A percentile compares a stretch with the other conserved stretches of the same genome.
These are phyloP conservation scores for Elaeagnus macrophylla DNA, from an alignment of 306 rosid species.

Conservation along the genomic window DNA sequence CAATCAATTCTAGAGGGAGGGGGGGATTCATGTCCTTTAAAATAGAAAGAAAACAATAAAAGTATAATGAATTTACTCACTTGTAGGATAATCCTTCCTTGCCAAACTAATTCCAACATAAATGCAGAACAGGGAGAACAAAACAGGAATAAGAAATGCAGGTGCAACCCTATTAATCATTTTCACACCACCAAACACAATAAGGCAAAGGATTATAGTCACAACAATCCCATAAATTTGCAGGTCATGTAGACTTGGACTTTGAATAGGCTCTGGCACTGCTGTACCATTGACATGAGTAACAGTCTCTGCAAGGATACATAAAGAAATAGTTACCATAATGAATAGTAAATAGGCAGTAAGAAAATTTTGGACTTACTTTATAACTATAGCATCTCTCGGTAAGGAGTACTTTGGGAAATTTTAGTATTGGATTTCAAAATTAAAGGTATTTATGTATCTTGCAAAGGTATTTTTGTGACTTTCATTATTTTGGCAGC, in stretches of 20 bases:
- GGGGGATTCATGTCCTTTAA: too few relatives aligned
- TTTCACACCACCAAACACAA: constrained; percentile 98
- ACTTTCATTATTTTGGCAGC: too few relatives aligned
- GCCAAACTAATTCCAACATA: constrained; percentile 71
- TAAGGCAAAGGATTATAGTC: constrained; percentile 84
- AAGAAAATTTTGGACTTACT: neutral
- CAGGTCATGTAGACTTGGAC: constrained; percentile 81
- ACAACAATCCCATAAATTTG: constrained; percentile 92
- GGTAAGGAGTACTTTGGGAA: too few relatives aligned
- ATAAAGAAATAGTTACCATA: constrained; percentile 3
- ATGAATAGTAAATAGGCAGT: constrained; percentile 7
- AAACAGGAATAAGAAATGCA: constrained; percentile 85
- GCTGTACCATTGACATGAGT: constrained; percentile 64
- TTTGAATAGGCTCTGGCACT: constrained; percentile 48
- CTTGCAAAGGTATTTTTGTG: too few relatives aligned
- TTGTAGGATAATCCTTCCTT: constrained; percentile 57
- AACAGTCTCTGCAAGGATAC: constrained; percentile 56
- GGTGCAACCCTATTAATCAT: constrained; percentile 99
- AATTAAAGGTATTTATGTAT: too few relatives aligned
- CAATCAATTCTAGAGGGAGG: too few relatives aligned
- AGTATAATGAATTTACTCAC: constrained; percentile 30
- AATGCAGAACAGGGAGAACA: constrained; percentile 76
- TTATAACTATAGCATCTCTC: too few relatives aligned
- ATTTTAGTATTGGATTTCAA: too few relatives aligned
- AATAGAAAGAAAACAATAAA: constrained; percentile 3